Conservation (phyloP, 192 early-diverging fungal species). For the Backusella circina region DNA sequence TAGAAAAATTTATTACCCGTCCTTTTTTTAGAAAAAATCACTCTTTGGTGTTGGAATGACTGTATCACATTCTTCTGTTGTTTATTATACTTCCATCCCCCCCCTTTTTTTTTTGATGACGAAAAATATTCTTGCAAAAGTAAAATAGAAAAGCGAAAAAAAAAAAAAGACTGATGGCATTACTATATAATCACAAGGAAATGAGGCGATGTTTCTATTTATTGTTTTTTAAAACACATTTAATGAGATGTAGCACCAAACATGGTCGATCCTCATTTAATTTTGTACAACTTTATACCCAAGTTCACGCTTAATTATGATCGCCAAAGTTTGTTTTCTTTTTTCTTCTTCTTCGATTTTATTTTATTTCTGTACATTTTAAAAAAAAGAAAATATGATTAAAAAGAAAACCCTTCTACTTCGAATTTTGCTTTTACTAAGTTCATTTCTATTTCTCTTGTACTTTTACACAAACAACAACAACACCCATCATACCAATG, state of each 20-base stretch:
- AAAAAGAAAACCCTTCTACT: neutral
- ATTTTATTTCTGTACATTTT: neutral
- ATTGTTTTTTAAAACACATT: neutral
- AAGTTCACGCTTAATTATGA: neutral
- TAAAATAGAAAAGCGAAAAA: neutral
- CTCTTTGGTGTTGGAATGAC: too few relatives aligned
- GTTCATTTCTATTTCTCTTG: neutral
- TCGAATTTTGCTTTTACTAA: neutral
- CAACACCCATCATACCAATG: too few relatives aligned
- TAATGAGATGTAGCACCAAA: neutral
- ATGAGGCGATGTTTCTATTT: neutral
- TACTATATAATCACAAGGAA: neutral
- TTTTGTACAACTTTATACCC: neutral
- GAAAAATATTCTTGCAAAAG: too few relatives aligned
- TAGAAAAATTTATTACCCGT: too few relatives aligned
- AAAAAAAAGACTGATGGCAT: neutral
- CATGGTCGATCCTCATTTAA: slow-evolving; percentile 2
- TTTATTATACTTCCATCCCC: too few relatives aligned
- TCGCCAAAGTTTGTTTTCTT: neutral
- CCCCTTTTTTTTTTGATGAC: too few relatives aligned
- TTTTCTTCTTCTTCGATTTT: neutral
- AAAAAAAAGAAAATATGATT: neutral
- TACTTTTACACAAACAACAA: neutral
- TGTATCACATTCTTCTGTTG: too few relatives aligned
- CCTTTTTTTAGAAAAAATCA: too few relatives aligned